Evolutionary conservation across 148 eudicot genomes (phyloP).

Genomic region (Vaccinium vitisidaea): DNA sequence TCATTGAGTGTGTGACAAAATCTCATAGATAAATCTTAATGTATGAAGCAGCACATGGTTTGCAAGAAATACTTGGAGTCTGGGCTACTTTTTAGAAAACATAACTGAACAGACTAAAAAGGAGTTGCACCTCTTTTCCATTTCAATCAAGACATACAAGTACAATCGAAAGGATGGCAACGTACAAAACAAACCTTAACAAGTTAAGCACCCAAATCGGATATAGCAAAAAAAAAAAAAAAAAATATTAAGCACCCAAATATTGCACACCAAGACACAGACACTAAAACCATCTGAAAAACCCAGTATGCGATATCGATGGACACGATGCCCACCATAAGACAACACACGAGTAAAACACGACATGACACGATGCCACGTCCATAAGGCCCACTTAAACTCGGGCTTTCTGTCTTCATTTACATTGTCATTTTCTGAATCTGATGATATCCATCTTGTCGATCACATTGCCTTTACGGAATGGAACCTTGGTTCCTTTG

Average conservation of each 20-base stretch:
- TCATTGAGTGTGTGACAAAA: no score
- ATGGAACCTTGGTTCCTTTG: constrained; percentile 82
- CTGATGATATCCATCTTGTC: background rate
- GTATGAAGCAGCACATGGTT: no score
- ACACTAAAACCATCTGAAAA: background rate
- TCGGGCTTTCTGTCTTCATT: background rate
- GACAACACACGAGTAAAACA: background rate
- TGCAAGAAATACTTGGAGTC: no score
- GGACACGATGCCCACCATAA: background rate
- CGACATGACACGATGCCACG: background rate
- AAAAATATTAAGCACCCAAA: background rate
- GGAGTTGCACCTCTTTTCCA: background rate
- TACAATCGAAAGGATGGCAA: background rate
- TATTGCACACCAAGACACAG: background rate
- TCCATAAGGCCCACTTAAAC: background rate
- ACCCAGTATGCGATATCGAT: background rate
- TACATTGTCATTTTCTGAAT: background rate
- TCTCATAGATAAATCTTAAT: no score
- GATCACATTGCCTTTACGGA: constrained; percentile 58
- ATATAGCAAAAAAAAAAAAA: no score
- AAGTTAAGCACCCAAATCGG: background rate
- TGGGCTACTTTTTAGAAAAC: no score
- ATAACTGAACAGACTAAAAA: background rate
- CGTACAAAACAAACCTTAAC: background rate
- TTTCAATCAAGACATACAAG: background rate